These are phyloP conservation scores for Jamesozyma piceae DNA, from an alignment of 805 yeast genomes.

Conservation along the genomic window DNA sequence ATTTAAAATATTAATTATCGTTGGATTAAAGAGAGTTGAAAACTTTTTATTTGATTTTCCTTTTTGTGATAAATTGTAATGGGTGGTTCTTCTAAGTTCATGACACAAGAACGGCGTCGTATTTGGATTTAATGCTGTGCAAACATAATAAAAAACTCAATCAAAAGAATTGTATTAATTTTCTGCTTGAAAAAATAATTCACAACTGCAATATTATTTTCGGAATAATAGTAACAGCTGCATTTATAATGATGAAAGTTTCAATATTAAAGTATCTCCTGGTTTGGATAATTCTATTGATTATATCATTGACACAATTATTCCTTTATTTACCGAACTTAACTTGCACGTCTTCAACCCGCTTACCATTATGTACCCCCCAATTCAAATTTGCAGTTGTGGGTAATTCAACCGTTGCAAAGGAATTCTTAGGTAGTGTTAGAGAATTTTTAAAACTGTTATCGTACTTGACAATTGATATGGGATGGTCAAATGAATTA, in stretches of 20 bases:
- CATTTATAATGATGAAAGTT: background rate
- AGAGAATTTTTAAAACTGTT: conserved; percentile 21
- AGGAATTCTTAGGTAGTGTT: conserved; percentile 18
- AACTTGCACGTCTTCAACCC: conserved; percentile 15
- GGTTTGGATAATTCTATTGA: conserved; percentile 13
- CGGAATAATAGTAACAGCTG: too few species aligned
- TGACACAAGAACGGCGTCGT: too few species aligned
- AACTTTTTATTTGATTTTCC: too few species aligned
- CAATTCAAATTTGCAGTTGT: conserved; percentile 20
- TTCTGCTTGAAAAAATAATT: too few species aligned
- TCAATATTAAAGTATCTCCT: conserved; percentile 5
- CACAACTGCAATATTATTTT: too few species aligned
- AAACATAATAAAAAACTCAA: too few species aligned
- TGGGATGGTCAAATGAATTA: conserved; percentile 18
- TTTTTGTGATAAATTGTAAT: too few species aligned
- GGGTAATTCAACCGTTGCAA: conserved; percentile 16
- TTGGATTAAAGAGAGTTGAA: too few species aligned
- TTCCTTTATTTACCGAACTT: conserved; percentile 20
- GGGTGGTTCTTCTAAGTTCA: too few species aligned
- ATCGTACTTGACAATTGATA: conserved; percentile 25
- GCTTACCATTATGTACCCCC: conserved; percentile 20
- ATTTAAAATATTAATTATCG: too few species aligned
- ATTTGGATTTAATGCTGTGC: too few species aligned
- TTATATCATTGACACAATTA: conserved; percentile 13
- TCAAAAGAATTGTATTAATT: too few species aligned